These are phyloP conservation scores for Hypsizygus marmoreus DNA, from an alignment of 768 basidiomycete species.

Conservation along the genomic window DNA sequence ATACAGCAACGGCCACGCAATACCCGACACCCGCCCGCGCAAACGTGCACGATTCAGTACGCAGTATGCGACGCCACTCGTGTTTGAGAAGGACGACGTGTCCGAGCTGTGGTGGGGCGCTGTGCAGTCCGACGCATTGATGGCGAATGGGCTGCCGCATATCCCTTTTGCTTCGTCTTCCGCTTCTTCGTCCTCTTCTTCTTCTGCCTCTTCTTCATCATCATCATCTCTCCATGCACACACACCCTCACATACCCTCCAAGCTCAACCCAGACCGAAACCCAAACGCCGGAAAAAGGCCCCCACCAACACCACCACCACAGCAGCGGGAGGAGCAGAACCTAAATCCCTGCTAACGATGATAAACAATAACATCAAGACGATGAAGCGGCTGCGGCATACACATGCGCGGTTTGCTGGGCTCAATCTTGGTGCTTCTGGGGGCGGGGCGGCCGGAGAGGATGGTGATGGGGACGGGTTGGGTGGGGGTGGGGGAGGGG, in stretches of 20 bases:
- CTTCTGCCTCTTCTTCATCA: conserved; percentile 20
- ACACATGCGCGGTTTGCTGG: conserved; percentile 74
- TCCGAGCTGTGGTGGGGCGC: conserved; percentile 78
- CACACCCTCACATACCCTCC: conserved; percentile 4
- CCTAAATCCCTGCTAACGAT: conserved; percentile 58
- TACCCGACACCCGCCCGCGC: conserved; percentile 52
- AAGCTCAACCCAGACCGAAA: conserved; percentile 23
- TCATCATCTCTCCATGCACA: conserved; percentile 7
- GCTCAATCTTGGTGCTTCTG: conserved; percentile 45
- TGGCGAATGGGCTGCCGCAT: conserved; percentile 65
- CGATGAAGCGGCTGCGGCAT: conserved; percentile 69
- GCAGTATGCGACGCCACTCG: conserved; percentile 36
- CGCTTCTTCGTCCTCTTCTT: conserved; percentile 31
- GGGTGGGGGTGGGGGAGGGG: conserved; percentile 35
- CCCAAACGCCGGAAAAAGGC: conserved; percentile 37
- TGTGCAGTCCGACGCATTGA: conserved; percentile 58
- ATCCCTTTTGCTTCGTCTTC: conserved; percentile 46
- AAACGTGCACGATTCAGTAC: conserved; percentile 61
- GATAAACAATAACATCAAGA: conserved; percentile 79
- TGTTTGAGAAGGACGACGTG: conserved; percentile 43
- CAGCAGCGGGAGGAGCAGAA: conserved; percentile 24
- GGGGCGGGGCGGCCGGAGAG: conserved; percentile 35
- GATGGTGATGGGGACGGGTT: conserved; percentile 37
- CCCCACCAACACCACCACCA: conserved; percentile 1
- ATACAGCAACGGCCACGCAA: too few species aligned